Percentiles rank a stretch among this genome's conserved stretches.
phyloP scores from a whole-genome alignment of 2,329 filamentous ascomycete genomes.

The Talaromyces sp. region DNA sequence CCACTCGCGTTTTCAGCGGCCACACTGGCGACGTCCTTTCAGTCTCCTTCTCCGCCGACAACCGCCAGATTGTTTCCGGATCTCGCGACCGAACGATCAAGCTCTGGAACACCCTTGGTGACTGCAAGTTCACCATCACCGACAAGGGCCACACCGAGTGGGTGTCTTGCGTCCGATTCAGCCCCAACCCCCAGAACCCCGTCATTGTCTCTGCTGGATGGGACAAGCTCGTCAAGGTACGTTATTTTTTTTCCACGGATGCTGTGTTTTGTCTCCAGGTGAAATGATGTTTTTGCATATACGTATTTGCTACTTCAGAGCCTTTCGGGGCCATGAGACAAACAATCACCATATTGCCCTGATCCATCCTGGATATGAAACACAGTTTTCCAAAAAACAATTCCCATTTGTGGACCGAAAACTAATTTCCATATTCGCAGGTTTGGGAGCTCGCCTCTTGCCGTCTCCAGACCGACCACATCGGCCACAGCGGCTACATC shows the following conservation, averaged over 20 bases:
- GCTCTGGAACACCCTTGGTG: constrained; percentile 99
- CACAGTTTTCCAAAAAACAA: background rate
- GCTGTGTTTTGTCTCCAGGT: constrained; percentile 19
- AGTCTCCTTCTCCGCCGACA: constrained; percentile 99
- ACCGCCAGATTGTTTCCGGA: constrained; percentile 98
- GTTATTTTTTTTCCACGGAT: constrained; percentile 36
- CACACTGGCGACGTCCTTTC: constrained; percentile 99
- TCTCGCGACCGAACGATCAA: constrained; percentile 99
- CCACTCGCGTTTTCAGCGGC: constrained; percentile 96
- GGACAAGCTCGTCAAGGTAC: constrained; percentile 99
- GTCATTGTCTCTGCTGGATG: constrained; percentile 98
- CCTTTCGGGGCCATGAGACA: constrained; percentile 90
- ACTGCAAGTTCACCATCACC: constrained; percentile 99
- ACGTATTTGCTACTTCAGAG: constrained; percentile 99
- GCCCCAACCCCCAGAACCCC: constrained; percentile 99
- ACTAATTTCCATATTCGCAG: constrained; percentile 45
- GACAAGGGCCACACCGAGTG: constrained; percentile 99
- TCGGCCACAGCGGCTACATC: constrained; percentile 98
- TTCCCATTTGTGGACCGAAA: background rate
- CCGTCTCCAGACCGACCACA: constrained; percentile 99
- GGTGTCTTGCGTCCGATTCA: constrained; percentile 99
- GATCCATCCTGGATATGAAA: constrained; percentile 27
- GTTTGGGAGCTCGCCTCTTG: constrained; percentile 99
- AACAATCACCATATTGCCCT: constrained; percentile 68
- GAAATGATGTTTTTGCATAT: constrained; percentile 87